phyloP scores from a whole-genome alignment of 1,284 basidiomycete genomes.

The Irpex lacteus region DNA sequence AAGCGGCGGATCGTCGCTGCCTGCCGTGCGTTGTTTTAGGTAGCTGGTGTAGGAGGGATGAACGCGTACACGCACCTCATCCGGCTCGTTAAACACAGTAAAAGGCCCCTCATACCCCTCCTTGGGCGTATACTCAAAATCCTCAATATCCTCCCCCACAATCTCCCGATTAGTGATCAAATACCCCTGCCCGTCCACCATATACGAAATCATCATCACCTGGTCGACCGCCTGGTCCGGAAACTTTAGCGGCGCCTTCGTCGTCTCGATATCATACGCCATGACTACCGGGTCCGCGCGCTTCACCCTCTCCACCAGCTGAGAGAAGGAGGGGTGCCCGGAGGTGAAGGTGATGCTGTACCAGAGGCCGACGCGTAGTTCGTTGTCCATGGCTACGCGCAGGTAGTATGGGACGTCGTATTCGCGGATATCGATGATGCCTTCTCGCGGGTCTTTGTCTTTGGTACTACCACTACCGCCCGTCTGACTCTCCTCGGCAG shows the following conservation, averaged over 20 bases:
- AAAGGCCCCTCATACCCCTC: constrained; percentile 98
- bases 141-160: constrained; percentile 95
- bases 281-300: constrained; percentile 99
- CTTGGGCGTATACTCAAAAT: constrained; percentile 99
- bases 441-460: constrained; percentile 84
- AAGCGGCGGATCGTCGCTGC: constrained; percentile 81
- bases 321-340: constrained; percentile 77
- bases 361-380: constrained; percentile 97
- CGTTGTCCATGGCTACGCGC: constrained; percentile 98
- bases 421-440: constrained; percentile 93
- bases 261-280: constrained; percentile 99
- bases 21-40: constrained; percentile 33
- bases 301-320: constrained; percentile 85
- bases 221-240: constrained; percentile 96
- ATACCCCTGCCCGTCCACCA: constrained; percentile 96
- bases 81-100: constrained; percentile 91
- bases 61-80: constrained; percentile 65
- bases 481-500: constrained; percentile 31
- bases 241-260: constrained; percentile 98
- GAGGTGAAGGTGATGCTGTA: constrained; percentile 85
- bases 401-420: constrained; percentile 98
- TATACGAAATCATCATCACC: constrained; percentile 99
- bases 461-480: constrained; percentile 14
- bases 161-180: constrained; percentile 98
- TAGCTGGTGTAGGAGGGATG: neutral